Base-by-base conservation (phyloP, 352 stramenopile genomes). In the Phytopythium mirpurense region DNA sequence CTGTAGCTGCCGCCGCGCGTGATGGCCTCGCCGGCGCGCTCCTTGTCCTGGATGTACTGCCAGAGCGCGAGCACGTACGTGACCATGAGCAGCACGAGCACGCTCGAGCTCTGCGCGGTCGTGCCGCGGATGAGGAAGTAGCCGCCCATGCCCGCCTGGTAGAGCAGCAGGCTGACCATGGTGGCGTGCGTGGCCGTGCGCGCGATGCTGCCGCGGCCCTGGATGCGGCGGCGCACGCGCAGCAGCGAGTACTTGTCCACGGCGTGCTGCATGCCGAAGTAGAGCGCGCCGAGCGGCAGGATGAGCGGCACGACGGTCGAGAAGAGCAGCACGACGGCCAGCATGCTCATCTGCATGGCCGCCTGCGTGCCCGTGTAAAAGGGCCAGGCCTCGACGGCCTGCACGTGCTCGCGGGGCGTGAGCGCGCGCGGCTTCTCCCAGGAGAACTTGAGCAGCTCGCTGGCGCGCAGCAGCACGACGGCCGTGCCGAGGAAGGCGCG, bases 301-400 rank as follows among this genome's bases (percentile, higher is more conserved):
- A 94, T 92, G 32, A 94, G 63, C 19, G 83, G 83, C 56, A 94
- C 83, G 18, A 94, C 83, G 8, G 83, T 94, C 51, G 73, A 87
- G 60, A 94, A 94, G 51, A 84, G 86, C 51, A 94, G 68, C 56
- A 94, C 82, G 29, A 94, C 65, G 2, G 81, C 86, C 47, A 94
- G 63, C 55, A 83, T 87, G 54, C 79, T 90, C 57, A 94, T 92
- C 69, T 94, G 83, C 54, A 91, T 70, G 8, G 83, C 83, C 36
- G 78, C 83, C 71, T 90, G 81, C 15, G 81, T 92, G 36, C 83
- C 83, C 10, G 82, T 92, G 68, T 87, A 94, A 63, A 94, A 94
- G 37, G 67, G 72, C 60, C 83, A 88, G 1, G 81, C 79, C 31
- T 87, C 75, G 35, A 94, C 80, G 1, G 79, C 71, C 37, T 80